Evolutionary conservation across 2,329 filamentous ascomycete species (phyloP).

Genomic region (Cucurbitaria berberidis): DNA sequence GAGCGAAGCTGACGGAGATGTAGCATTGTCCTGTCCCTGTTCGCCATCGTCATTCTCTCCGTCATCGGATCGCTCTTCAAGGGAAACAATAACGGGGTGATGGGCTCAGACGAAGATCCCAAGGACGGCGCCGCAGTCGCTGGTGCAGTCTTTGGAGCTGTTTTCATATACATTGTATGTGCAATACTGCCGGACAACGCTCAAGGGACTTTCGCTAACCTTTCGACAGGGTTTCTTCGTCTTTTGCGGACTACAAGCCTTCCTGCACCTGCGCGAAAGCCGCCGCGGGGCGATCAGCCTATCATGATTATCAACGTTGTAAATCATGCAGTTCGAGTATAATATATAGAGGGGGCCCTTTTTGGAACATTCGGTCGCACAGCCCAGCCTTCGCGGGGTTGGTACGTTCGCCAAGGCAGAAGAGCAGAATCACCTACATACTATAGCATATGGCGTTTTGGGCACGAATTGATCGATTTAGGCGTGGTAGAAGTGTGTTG

Average conservation of each 20-base stretch:
- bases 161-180: conserved; percentile 87
- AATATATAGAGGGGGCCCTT: background rate
- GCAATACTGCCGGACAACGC: background rate
- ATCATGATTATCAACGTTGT: conserved; percentile 47
- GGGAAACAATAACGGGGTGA: conserved; percentile 80
- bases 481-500: conserved; percentile 4
- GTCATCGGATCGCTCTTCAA: conserved; percentile 76
- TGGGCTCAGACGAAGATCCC: conserved; percentile 74
- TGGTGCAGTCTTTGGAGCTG: conserved; percentile 83
- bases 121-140: conserved; percentile 79
- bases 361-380: background rate
- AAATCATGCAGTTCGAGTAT: background rate
- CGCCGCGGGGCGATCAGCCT: conserved; percentile 84
- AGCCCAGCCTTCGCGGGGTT: background rate
- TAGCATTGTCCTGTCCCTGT: conserved; percentile 73
- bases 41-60: conserved; percentile 69
- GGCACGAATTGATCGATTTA: background rate
- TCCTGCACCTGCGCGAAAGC: conserved; percentile 82
- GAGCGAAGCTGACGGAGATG: conserved; percentile 22
- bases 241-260: conserved; percentile 89
- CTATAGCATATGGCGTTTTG: conserved; percentile 29
- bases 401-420: background rate
- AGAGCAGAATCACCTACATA: background rate
- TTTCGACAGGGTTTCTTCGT: conserved; percentile 73
- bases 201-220: conserved; percentile 3